Conservation (phyloP, 768 basidiomycete species). For the Psilocybe tampanensis region DNA sequence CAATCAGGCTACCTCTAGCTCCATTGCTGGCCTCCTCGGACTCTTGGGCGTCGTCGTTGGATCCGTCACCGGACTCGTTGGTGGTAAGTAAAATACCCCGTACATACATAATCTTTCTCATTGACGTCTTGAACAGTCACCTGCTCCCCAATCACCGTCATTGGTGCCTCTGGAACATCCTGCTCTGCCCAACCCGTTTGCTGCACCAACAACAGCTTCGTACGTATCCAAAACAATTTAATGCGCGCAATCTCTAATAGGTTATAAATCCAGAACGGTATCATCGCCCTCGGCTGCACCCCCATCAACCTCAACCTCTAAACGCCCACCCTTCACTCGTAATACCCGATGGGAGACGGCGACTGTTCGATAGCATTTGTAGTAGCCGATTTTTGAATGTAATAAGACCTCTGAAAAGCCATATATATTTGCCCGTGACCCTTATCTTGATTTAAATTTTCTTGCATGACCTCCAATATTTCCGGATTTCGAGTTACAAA, state of each 20-base stretch:
- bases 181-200: slow-evolving; percentile 31
- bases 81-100: slow-evolving; percentile 11
- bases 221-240: slow-evolving; percentile 4
- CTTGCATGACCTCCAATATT: no score
- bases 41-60: slow-evolving; percentile 27
- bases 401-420: no score
- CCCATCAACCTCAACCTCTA: slow-evolving; percentile 30
- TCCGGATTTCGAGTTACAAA: no score
- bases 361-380: no score
- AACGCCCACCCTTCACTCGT: not conserved
- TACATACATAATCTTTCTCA: not conserved
- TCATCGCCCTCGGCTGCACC: slow-evolving; percentile 31
- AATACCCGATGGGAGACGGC: no score
- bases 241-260: not conserved
- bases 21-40: slow-evolving; percentile 18
- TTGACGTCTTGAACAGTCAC: slow-evolving; percentile 13
- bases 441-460: no score
- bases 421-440: no score
- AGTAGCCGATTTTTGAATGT: no score
- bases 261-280: slow-evolving; percentile 23
- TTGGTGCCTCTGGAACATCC: slow-evolving; percentile 25
- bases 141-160: slow-evolving; percentile 31
- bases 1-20: slow-evolving; percentile 17
- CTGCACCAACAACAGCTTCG: slow-evolving; percentile 31
- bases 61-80: slow-evolving; percentile 18